phyloP scores from a whole-genome alignment of 2,329 filamentous ascomycete genomes.

The Pseudocercospora macadamiae region DNA sequence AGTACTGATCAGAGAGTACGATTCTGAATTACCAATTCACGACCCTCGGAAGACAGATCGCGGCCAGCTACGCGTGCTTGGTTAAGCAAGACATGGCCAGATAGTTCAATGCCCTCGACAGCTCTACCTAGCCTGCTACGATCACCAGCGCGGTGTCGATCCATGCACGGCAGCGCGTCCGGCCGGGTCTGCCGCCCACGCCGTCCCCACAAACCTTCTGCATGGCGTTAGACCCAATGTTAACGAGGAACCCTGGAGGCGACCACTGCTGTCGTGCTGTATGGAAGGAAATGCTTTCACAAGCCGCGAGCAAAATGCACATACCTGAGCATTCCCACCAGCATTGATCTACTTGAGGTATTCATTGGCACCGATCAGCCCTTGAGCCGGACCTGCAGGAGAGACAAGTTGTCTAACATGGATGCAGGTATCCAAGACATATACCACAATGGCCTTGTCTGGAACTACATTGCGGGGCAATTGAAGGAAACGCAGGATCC shows the following conservation, averaged over 20 bases:
- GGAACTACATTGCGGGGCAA: neutral
- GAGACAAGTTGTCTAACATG: too few species aligned
- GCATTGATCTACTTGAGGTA: too few species aligned
- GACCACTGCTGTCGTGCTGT: too few species aligned
- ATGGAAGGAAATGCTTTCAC: too few species aligned
- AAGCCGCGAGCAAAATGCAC: too few species aligned
- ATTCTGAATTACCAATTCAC: too few species aligned
- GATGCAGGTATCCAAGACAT: too few species aligned
- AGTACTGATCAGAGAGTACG: too few species aligned
- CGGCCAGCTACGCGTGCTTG: neutral
- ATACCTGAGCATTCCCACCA: too few species aligned
- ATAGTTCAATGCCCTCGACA: neutral
- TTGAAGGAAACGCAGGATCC: neutral
- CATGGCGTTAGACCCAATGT: neutral
- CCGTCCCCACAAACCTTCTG: neutral
- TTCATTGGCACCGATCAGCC: too few species aligned
- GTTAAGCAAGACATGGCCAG: neutral
- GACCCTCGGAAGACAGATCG: too few species aligned
- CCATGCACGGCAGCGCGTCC: neutral
- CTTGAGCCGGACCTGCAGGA: too few species aligned
- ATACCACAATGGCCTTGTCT: neutral
- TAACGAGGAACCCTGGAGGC: neutral
- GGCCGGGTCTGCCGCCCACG: neutral
- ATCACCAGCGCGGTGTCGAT: neutral
- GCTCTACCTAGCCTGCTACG: neutral